Conservation (phyloP, 495 filamentous ascomycete species). For the Friedmanniomyces simplex region DNA sequence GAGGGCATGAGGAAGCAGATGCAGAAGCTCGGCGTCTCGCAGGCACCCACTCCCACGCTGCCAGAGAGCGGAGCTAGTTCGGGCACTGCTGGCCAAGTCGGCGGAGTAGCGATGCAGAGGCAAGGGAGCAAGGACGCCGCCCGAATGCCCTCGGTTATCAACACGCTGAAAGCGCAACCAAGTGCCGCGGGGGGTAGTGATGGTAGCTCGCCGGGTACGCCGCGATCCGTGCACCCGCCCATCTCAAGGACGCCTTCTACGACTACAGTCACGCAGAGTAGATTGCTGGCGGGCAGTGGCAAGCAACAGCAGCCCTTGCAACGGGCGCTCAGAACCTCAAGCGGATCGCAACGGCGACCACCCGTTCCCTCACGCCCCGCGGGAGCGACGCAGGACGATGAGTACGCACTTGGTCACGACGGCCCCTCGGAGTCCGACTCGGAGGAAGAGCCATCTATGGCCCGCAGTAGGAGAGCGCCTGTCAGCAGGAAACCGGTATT, state of each 20-base stretch:
- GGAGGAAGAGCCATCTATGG: slow-evolving; percentile 24
- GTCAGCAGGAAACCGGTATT: slow-evolving; percentile 25
- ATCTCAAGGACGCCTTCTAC: slow-evolving; percentile 38
- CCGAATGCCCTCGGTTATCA: slow-evolving; percentile 51
- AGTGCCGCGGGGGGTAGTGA: slow-evolving; percentile 43
- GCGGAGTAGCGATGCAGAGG: slow-evolving; percentile 49
- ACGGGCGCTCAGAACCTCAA: slow-evolving; percentile 17
- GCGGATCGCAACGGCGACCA: slow-evolving; percentile 8
- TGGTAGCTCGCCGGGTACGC: slow-evolving; percentile 29
- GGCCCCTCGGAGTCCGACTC: slow-evolving; percentile 32
- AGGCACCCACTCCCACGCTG: slow-evolving; percentile 39
- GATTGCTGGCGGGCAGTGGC: slow-evolving; percentile 8
- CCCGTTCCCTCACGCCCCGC: background rate
- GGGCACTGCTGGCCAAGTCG: slow-evolving; percentile 1
- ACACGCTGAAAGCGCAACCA: slow-evolving; percentile 47
- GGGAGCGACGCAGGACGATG: slow-evolving; percentile 1
- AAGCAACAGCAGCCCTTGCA: slow-evolving; percentile 15
- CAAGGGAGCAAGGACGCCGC: slow-evolving; percentile 44
- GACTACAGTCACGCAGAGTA: slow-evolving; percentile 36
- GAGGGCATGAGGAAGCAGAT: slow-evolving; percentile 85
- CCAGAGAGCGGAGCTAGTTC: slow-evolving; percentile 18
- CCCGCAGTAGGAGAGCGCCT: slow-evolving; percentile 30
- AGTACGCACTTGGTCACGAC: slow-evolving; percentile 27
- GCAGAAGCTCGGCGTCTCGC: slow-evolving; percentile 54
- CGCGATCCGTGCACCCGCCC: slow-evolving; percentile 26